Evolutionary conservation across 1,139 yeast species (phyloP), one percentile per base, ranked within the genome.

Genomic region (Eremothecium sinecaudum): DNA sequence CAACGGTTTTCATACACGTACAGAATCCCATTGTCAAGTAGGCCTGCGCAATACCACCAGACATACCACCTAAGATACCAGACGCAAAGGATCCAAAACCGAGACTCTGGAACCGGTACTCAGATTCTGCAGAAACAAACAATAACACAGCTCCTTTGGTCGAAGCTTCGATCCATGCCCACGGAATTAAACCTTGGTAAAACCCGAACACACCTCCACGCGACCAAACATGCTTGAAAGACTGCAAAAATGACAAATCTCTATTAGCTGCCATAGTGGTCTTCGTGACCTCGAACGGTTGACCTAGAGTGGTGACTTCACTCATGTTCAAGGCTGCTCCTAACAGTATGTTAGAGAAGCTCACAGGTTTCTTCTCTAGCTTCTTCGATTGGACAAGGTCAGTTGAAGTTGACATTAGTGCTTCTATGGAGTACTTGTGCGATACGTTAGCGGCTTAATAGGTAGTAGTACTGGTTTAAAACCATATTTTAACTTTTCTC

Each of bases 161-260:
- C 15, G 94, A 81, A n/a, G 96, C 98, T 62, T 90, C 98, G 48
- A 90, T 81, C 96, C 97, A 87, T 2, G 97, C 98, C 98, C 98
- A 90, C 27, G 98, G 98, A 45, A 90, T 87, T 58, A 90, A 69
- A 17, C 98, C 98, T 59, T 90, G 98, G 64, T 87, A 90, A 63
- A 87, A 90, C 0, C 96, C 98, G 18, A 73, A 59, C 16, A 79
- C 51, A 35, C 97, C 98, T 43, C 98, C 98, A 54, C 98, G 77
- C 17, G 90, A 71, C 90, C 93, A 84, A 39, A 90, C 90, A 34
- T 77, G 69, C 42, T 69, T 69, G 34, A 79, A 69, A 17, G 95
- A 83, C 46, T 75, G 76, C 10, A 73, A 50, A 46, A 90, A 66
- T 5, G 77, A 59, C 42, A 90, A 67, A 27, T 69, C 65, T 57